These are phyloP conservation scores for Magnolia kwangsiensis DNA, from an alignment of 164 flowering plant genomes.

Conservation along the genomic window DNA sequence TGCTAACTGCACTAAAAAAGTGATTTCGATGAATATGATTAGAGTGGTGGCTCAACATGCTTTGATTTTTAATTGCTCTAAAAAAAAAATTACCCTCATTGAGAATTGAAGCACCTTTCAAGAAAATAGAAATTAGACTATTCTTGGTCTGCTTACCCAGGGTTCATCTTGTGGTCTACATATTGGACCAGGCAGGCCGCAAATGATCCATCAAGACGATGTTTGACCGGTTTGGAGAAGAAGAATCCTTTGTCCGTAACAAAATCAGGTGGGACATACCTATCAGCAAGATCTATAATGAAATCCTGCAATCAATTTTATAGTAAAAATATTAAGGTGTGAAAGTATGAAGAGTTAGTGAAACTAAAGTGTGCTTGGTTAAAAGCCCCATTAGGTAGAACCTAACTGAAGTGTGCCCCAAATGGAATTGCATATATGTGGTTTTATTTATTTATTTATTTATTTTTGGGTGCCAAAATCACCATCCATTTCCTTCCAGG, in stretches of 20 bases:
- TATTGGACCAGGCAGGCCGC: constrained; percentile 74
- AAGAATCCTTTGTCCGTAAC: constrained; percentile 62
- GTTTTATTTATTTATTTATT: too few species aligned
- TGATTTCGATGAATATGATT: too few species aligned
- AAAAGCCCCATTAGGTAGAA: neutral
- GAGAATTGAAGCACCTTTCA: too few species aligned
- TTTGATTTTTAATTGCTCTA: too few species aligned
- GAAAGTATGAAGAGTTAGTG: neutral
- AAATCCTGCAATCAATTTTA: constrained; percentile 53
- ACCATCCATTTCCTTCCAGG: too few species aligned
- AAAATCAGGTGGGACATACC: constrained; percentile 59
- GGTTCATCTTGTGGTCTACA: neutral
- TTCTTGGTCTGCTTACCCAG: neutral
- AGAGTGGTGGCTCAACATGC: too few species aligned
- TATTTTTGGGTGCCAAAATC: too few species aligned
- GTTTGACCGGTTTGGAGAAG: constrained; percentile 72
- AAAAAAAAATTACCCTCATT: too few species aligned
- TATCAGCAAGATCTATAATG: constrained; percentile 51
- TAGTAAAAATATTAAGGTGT: neutral
- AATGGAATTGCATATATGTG: too few species aligned
- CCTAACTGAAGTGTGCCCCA: too few species aligned
- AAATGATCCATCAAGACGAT: constrained; percentile 88
- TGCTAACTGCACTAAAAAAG: too few species aligned
- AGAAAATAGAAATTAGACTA: too few species aligned
- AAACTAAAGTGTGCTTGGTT: neutral